A percentile compares a stretch with the other conserved stretches of the same genome.
These are phyloP conservation scores for Carnegiea gigantea DNA, from an alignment of 179 eudicot genomes.

Conservation along the genomic window DNA sequence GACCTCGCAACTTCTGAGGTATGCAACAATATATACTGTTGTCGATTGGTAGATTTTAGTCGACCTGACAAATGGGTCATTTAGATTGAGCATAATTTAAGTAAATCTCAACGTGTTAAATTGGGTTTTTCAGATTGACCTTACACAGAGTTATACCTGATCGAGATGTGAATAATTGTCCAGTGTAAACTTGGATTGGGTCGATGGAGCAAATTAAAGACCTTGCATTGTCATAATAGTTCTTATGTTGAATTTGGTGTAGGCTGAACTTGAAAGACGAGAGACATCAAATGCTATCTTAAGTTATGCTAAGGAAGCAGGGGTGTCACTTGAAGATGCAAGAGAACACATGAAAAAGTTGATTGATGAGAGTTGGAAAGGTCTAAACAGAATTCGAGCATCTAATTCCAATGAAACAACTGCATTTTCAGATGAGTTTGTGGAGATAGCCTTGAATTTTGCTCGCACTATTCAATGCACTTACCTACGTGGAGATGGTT, in stretches of 20 bases:
- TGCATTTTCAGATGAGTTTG: conserved; percentile 18
- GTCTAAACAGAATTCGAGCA: conserved; percentile 28
- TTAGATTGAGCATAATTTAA: too few species aligned
- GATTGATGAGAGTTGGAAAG: conserved; percentile 34
- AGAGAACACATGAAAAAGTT: conserved; percentile 25
- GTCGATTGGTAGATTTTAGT: too few species aligned
- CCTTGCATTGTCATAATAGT: too few species aligned
- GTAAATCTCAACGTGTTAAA: too few species aligned
- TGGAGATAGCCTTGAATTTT: conserved; percentile 31
- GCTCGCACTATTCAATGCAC: conserved; percentile 30
- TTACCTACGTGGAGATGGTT: conserved; percentile 42
- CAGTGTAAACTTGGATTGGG: too few species aligned
- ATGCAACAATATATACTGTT: background rate
- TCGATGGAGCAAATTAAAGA: too few species aligned
- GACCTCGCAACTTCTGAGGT: conserved; percentile 40
- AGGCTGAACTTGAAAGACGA: conserved; percentile 41
- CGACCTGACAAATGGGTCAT: too few species aligned
- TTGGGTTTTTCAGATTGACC: too few species aligned
- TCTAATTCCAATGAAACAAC: background rate
- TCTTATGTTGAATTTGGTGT: too few species aligned
- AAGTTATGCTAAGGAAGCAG: conserved; percentile 36
- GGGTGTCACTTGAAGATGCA: conserved; percentile 32
- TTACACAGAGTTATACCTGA: too few species aligned
- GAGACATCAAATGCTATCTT: conserved; percentile 35
- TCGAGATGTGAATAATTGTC: too few species aligned